A percentile compares a stretch with the other conserved stretches of the same genome.
Evolutionary conservation across 305 asterid species (phyloP).

Genomic region (Plantago rigida): DNA sequence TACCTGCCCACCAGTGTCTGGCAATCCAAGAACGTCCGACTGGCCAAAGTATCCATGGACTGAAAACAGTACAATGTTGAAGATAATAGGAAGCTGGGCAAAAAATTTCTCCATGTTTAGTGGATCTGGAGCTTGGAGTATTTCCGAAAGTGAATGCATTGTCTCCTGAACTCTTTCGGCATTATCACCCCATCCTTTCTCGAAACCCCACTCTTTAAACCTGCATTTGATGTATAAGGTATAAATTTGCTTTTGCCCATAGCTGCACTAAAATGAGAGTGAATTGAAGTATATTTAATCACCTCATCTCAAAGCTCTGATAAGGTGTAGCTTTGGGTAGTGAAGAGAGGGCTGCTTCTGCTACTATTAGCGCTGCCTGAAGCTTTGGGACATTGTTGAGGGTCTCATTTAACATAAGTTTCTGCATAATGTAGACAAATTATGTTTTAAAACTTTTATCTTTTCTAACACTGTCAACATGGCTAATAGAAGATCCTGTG

Average conservation of each 20-base stretch:
- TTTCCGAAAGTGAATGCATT: conserved; percentile 64
- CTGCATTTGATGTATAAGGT: conserved; percentile 30
- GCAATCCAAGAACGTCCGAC: conserved; percentile 80
- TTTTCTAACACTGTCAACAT: background rate
- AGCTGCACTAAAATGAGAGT: conserved; percentile 1
- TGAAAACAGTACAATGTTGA: conserved; percentile 68
- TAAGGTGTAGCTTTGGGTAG: conserved; percentile 60
- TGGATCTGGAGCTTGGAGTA: conserved; percentile 84
- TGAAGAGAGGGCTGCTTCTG: conserved; percentile 54
- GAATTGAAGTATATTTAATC: background rate
- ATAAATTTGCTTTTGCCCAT: background rate
- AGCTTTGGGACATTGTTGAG: conserved; percentile 59
- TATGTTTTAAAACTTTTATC: background rate
- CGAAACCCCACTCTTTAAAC: conserved; percentile 85
- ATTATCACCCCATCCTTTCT: conserved; percentile 84
- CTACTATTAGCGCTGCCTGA: conserved; percentile 60
- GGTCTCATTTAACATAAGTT: conserved; percentile 73
- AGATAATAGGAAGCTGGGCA: conserved; percentile 66
- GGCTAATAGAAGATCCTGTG: conserved; percentile 1
- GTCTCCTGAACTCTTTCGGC: conserved; percentile 70
- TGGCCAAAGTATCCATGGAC: conserved; percentile 89
- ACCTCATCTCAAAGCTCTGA: conserved; percentile 72
- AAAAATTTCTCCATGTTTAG: conserved; percentile 49
- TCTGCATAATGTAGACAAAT: conserved; percentile 35
- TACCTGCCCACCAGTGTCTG: conserved; percentile 97